These are phyloP conservation scores for Penicillium angulare DNA, from an alignment of 495 filamentous ascomycete genomes.

Conservation along the genomic window DNA sequence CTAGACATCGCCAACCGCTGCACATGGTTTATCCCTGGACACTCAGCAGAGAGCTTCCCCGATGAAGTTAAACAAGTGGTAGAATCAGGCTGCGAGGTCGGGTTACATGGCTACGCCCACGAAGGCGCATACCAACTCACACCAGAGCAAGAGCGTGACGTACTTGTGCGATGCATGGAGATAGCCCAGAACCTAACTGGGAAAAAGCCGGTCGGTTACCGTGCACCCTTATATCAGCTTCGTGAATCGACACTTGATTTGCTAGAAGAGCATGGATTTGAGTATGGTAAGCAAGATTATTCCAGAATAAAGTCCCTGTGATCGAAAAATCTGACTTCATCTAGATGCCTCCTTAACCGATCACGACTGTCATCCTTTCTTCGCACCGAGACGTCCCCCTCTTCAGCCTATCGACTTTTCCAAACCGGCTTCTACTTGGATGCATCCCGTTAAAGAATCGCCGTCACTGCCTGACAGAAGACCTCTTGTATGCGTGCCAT, in stretches of 20 bases:
- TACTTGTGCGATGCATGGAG: slow-evolving; percentile 53
- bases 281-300: slow-evolving; percentile 40
- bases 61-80: slow-evolving; percentile 51
- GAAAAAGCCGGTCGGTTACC: slow-evolving; percentile 53
- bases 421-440: slow-evolving; percentile 49
- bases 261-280: slow-evolving; percentile 54
- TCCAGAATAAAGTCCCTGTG: not conserved
- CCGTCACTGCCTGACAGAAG: slow-evolving; percentile 21
- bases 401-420: slow-evolving; percentile 52
- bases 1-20: slow-evolving; percentile 49
- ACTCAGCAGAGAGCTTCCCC: slow-evolving; percentile 61
- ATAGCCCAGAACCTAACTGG: slow-evolving; percentile 49
- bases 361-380: slow-evolving; percentile 54
- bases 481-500: slow-evolving; percentile 51
- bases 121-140: slow-evolving; percentile 57
- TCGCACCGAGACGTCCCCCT: slow-evolving; percentile 46
- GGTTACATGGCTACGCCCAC: slow-evolving; percentile 60
- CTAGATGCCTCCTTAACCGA: slow-evolving; percentile 54
- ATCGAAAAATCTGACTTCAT: not conserved
- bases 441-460: slow-evolving; percentile 49
- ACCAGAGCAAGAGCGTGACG: slow-evolving; percentile 55
- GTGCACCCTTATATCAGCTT: slow-evolving; percentile 59
- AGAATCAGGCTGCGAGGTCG: slow-evolving; percentile 57
- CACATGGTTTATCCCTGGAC: slow-evolving; percentile 65
- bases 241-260: slow-evolving; percentile 53